A percentile compares a stretch with the other conserved stretches of the same genome.
Evolutionary conservation across 2,329 filamentous ascomycete genomes (phyloP).

Genomic region (Apiospora koreana): DNA sequence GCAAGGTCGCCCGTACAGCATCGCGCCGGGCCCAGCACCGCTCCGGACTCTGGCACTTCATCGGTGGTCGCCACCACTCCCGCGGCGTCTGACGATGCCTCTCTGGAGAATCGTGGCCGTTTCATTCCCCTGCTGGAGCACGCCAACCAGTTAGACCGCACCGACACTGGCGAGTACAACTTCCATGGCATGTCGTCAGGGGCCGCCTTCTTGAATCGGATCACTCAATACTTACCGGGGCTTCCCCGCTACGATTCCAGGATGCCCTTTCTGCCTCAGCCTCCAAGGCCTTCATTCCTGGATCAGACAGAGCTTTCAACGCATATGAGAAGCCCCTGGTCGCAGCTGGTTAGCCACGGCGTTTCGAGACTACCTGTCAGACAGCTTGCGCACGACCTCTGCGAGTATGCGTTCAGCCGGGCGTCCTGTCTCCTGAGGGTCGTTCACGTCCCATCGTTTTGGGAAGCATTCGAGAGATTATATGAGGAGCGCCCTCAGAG

Average conservation of each 20-base stretch:
- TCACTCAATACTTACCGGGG: conserved; percentile 15
- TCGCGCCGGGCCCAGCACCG: not conserved
- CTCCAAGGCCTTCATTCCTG: not conserved
- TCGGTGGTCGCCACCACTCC: not conserved
- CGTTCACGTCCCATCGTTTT: conserved; percentile 81
- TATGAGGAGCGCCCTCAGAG: conserved; percentile 69
- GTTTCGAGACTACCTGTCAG: conserved; percentile 7
- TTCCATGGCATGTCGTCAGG: conserved; percentile 17
- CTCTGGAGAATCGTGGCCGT: not conserved
- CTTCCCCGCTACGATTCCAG: conserved; percentile 15
- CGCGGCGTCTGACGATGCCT: not conserved
- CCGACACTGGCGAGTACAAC: conserved; percentile 15
- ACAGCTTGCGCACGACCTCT: conserved; percentile 40
- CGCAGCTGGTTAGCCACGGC: conserved; percentile 9
- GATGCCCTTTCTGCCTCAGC: conserved; percentile 16
- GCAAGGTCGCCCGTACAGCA: not conserved
- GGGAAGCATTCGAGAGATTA: conserved; percentile 72
- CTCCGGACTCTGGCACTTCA: not conserved
- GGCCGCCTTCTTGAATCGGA: conserved; percentile 16
- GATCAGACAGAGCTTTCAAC: not conserved
- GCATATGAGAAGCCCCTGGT: not conserved
- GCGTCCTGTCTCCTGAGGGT: conserved; percentile 65
- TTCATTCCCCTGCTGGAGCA: conserved; percentile 12
- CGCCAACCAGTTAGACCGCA: conserved; percentile 14
- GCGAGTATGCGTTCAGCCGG: conserved; percentile 56